These are phyloP conservation scores for Xylariaceae sp. DNA, from an alignment of 2,329 filamentous ascomycete species.

Conservation along the genomic window DNA sequence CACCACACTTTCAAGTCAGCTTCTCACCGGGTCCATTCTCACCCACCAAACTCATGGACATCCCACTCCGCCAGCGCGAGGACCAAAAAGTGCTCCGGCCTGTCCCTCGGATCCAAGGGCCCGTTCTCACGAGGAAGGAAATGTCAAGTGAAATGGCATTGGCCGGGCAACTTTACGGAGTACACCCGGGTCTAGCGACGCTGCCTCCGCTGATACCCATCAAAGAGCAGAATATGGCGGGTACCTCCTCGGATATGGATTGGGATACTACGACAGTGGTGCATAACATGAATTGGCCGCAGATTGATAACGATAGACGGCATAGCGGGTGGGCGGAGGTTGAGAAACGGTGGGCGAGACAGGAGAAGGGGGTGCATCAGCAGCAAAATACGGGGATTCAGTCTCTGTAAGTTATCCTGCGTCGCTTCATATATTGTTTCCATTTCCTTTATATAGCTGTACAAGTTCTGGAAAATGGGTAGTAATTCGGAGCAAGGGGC, in stretches of 20 bases:
- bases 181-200: neutral
- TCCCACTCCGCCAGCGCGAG: too few relatives aligned
- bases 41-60: too few relatives aligned
- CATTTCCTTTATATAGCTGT: too few relatives aligned
- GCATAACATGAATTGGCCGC: constrained; percentile 13
- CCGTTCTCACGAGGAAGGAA: too few relatives aligned
- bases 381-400: neutral
- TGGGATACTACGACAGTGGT: constrained; percentile 27
- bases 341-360: constrained; percentile 22
- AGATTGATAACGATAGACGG: constrained; percentile 19
- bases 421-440: too few relatives aligned
- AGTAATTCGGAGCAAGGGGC: too few relatives aligned
- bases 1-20: too few relatives aligned
- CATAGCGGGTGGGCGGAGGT: constrained; percentile 30
- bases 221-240: neutral
- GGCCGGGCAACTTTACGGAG: constrained; percentile 5
- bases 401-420: too few relatives aligned
- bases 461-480: too few relatives aligned
- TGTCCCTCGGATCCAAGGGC: too few relatives aligned
- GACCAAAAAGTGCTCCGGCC: too few relatives aligned
- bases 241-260: constrained; percentile 14
- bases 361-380: constrained; percentile 5
- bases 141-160: constrained; percentile 4
- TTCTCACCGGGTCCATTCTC: too few relatives aligned
- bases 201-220: constrained; percentile 10